Base-by-base conservation (phyloP, 1,284 basidiomycete species). In the Xerocomus minutiporus region DNA sequence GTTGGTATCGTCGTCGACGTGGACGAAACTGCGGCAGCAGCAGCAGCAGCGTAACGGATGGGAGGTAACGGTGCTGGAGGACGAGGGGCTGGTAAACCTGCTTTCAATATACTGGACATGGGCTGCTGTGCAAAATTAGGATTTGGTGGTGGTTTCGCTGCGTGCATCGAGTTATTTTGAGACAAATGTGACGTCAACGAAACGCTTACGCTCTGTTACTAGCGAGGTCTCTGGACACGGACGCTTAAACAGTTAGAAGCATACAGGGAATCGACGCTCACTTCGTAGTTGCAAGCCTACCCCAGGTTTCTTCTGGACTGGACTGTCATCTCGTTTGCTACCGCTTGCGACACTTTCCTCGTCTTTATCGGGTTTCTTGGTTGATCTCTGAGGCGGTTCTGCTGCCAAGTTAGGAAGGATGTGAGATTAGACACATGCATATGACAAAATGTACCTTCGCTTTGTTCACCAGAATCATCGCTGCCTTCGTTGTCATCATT, bases 11-110 rank as follows among this genome's bases (percentile, higher is more conserved):
- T 20, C 36, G 64, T 64, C 12, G 47, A 45, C 12, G 64, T 63
- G n/a, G 61, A 59, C 20, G 78, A 71, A 13, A 89, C 88, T 4
- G 90, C 91, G 0, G 92, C 93, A 1, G 93, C 93, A 2, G 93
- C 94, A 0, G 93, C 93, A 8, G 92, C 84, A 32, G 95, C 91
- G 65, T 97, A 97, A 47, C 90, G 81, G 65, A 96, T 92, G 9
- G 93, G 90, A 26, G 93, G 88, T 48, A 91, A 67, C 20, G 80
- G 69, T n/a, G 76, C 74, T 60, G 79, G 73, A 32, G 79, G 72
- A 20, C 78, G 77, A 53, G 82, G 74, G 56, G 76, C 70, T 44
- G 77, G 79, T 26, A 87, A 68, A 31, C 83, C 80, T 49, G 81
- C 80, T 69, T 91, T 91, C 56, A 91, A 70, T 57, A 91, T 82